phyloP scores from a whole-genome alignment of 2,329 filamentous ascomycete genomes.

The Plenodomus tracheiphilus region DNA sequence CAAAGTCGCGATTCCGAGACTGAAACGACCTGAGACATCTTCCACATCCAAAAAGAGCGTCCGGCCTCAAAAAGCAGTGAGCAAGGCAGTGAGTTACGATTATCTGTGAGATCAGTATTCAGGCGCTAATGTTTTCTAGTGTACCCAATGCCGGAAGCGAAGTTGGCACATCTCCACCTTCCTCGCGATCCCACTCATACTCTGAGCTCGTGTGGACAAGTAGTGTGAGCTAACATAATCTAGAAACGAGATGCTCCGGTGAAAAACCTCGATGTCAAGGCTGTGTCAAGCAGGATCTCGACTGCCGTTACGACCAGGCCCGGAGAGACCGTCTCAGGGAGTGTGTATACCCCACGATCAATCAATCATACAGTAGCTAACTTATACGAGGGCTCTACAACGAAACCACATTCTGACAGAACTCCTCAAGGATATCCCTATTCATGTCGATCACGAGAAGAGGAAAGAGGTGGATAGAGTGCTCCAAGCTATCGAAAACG shows the following conservation, averaged over 20 bases:
- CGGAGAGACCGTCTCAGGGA: conserved; percentile 39
- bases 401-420: conserved; percentile 18
- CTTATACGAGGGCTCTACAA: conserved; percentile 6
- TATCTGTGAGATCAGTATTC: not conserved
- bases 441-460: conserved; percentile 11
- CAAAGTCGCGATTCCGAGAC: conserved; percentile 11
- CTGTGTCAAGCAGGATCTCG: conserved; percentile 28
- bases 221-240: conserved; percentile 4
- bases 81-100: conserved; percentile 15
- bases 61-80: conserved; percentile 10
- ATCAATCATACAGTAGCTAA: not conserved
- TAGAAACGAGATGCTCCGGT: conserved; percentile 42
- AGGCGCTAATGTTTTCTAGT: conserved; percentile 9
- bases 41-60: conserved; percentile 2
- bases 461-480: conserved; percentile 12
- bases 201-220: not conserved
- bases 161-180: conserved; percentile 10
- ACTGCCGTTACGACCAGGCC: conserved; percentile 38
- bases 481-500: conserved; percentile 13
- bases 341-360: conserved; percentile 14
- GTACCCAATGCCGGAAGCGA: conserved; percentile 21
- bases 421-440: conserved; percentile 20
- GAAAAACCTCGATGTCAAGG: conserved; percentile 34
- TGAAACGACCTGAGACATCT: conserved; percentile 1
- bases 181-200: not conserved